Evolutionary conservation across 2,329 filamentous ascomycete genomes (phyloP).

Genomic region (Neofusicoccum laricinum): DNA sequence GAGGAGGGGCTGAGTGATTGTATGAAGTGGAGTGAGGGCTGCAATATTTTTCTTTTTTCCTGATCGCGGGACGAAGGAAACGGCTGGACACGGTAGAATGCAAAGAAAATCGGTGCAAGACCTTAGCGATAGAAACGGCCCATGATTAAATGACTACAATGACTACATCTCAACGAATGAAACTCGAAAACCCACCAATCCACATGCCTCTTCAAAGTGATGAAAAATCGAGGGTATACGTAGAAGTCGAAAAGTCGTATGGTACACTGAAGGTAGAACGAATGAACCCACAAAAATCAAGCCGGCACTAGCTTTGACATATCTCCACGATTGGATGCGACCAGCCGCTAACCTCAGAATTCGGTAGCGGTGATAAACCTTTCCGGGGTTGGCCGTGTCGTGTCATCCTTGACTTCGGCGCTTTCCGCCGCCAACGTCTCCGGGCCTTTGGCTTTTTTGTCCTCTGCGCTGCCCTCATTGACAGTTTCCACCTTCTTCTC

Average conservation of each 20-base stretch:
- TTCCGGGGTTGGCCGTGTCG: constrained; percentile 43
- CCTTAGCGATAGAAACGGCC: background rate
- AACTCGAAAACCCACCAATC: background rate
- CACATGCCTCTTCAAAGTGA: background rate
- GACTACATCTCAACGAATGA: background rate
- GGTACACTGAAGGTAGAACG: background rate
- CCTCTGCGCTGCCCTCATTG: background rate
- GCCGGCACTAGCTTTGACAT: background rate
- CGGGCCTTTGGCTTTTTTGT: constrained; percentile 12
- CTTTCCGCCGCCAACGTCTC: background rate
- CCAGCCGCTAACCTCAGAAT: constrained; percentile 5
- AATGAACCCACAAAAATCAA: background rate
- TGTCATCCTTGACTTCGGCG: constrained; percentile 11
- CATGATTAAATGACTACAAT: background rate
- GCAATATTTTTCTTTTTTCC: no score
- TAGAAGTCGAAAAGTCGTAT: background rate
- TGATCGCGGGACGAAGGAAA: background rate
- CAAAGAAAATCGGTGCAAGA: background rate
- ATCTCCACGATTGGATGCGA: background rate
- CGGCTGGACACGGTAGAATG: background rate
- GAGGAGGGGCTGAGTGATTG: background rate
- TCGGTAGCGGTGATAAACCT: constrained; percentile 55
- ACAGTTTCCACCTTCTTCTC: background rate
- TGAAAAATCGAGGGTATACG: background rate
- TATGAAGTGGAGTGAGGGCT: no score